Evolutionary conservation across 805 yeast species (phyloP), one percentile per base, ranked within the genome.

Genomic region (Lipomyces lipofer): DNA sequence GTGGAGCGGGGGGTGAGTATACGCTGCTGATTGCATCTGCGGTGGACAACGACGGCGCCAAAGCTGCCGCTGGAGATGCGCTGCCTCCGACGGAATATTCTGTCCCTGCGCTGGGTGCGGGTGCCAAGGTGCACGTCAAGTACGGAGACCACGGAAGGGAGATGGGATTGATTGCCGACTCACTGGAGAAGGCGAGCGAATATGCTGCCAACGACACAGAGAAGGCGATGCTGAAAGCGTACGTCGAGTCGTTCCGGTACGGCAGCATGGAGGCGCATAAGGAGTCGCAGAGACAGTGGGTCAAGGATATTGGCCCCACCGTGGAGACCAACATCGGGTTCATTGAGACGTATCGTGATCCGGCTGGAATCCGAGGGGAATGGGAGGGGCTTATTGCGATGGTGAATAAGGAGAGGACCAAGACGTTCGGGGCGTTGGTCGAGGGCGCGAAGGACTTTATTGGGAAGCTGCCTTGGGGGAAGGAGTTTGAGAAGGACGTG

Each of bases 341-440:
- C 69, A 89, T 89, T 63, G 97, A 89, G 73, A 89, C 96, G 27
- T 89, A 89, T 73, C 79, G 97, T 70, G 97, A 88, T 68, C 95
- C 96, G 13, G 80, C 91, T 29, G 96, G 96, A 44, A 88, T 88
- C 44, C 80, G 90, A 66, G 97, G 96, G 56, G 97, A 89, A 71
- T 89, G 94, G 92, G 96, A 89, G 73, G 88, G 95, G 27, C 73
- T 89, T 45, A 94, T 89, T 30, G 92, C 96, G 19, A 86, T 88
- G 81, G 95, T 89, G 52, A 88, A 89, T 71, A 85, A 86, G 67
- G 92, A 88, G 59, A 79, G 95, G 58, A 89, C 97, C 15, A 84
- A 80, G 49, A 89, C 88, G 65, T 89, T 89, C 67, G 82, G 84
- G 25, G 75, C 74, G 9, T 75, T 89, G 60, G 96, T 89, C 24